These are phyloP conservation scores for Kodamaea anthophila DNA, from an alignment of 1,139 yeast genomes.

Conservation along the genomic window DNA sequence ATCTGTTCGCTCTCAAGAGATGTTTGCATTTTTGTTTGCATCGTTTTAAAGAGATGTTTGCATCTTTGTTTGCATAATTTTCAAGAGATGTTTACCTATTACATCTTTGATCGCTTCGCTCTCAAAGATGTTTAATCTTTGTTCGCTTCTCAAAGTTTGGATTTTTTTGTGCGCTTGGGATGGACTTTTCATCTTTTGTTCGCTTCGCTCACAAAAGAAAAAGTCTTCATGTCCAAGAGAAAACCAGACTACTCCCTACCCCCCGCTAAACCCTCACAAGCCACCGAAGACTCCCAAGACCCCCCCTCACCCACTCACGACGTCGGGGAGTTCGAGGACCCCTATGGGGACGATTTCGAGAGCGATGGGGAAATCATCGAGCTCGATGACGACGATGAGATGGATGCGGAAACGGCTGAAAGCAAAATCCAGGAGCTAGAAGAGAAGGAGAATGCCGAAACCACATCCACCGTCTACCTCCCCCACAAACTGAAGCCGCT, in stretches of 20 bases:
- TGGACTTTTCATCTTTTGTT: not conserved
- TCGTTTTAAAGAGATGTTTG: no score
- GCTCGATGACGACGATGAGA: slow-evolving; percentile 61
- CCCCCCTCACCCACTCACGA: slow-evolving; percentile 30
- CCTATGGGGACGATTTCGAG: slow-evolving; percentile 91
- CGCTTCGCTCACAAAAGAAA: slow-evolving; percentile 1
- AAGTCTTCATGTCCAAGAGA: slow-evolving; percentile 58
- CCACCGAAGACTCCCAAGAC: slow-evolving; percentile 23
- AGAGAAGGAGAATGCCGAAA: slow-evolving; percentile 21
- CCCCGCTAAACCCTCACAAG: slow-evolving; percentile 24
- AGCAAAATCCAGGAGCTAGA: slow-evolving; percentile 23
- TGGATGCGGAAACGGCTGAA: slow-evolving; percentile 44
- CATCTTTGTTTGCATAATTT: no score
- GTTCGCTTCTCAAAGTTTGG: no score
- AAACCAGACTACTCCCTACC: slow-evolving; percentile 38
- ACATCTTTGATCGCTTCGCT: no score
- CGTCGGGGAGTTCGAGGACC: slow-evolving; percentile 91
- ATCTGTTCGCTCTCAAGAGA: no score
- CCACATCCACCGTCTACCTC: slow-evolving; percentile 50
- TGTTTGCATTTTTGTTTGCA: no score
- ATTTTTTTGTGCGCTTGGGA: no score
- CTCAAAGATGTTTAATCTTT: no score
- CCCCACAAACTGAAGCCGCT: slow-evolving; percentile 86
- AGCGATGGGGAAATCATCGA: slow-evolving; percentile 88
- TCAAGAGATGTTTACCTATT: no score